Conservation (phyloP, 2,329 filamentous ascomycete species). For the Colletotrichum sp. region DNA sequence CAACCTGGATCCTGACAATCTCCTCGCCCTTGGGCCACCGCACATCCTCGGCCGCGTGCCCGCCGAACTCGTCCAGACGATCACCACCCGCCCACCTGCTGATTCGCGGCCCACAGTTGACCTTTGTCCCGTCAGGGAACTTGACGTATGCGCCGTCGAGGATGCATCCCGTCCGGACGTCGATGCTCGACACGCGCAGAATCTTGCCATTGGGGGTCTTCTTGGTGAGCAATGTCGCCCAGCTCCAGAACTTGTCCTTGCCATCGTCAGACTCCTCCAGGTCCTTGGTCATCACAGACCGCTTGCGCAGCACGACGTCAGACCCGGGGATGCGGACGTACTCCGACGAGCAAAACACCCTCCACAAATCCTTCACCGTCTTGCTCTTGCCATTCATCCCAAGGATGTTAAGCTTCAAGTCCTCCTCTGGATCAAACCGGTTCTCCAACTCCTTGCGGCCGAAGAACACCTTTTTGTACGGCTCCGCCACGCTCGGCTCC, state of each 20-base stretch:
- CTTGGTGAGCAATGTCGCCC: slow-evolving; percentile 37
- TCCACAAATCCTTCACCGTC: slow-evolving; percentile 35
- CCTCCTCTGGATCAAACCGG: slow-evolving; percentile 32
- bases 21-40: slow-evolving; percentile 25
- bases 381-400: slow-evolving; percentile 45
- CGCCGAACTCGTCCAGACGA: slow-evolving; percentile 28
- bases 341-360: slow-evolving; percentile 30
- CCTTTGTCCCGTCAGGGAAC: slow-evolving; percentile 45
- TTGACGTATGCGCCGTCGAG: slow-evolving; percentile 51
- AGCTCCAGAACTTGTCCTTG: slow-evolving; percentile 23
- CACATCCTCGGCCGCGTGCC: slow-evolving; percentile 32
- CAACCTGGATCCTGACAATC: slow-evolving; percentile 35
- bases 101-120: slow-evolving; percentile 43
- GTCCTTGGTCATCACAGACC: neutral
- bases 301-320: slow-evolving; percentile 39
- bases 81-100: slow-evolving; percentile 9
- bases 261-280: neutral
- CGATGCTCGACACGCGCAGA: slow-evolving; percentile 43
- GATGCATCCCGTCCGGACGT: slow-evolving; percentile 45
- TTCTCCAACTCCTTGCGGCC: slow-evolving; percentile 30
- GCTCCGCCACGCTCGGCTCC: neutral
- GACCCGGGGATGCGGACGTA: slow-evolving; percentile 44
- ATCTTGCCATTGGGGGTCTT: slow-evolving; percentile 32
- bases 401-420: slow-evolving; percentile 43
- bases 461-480: slow-evolving; percentile 21